Base-by-base conservation (phyloP, 2,329 filamentous ascomycete species). In the Neofusicoccum laricinum region DNA sequence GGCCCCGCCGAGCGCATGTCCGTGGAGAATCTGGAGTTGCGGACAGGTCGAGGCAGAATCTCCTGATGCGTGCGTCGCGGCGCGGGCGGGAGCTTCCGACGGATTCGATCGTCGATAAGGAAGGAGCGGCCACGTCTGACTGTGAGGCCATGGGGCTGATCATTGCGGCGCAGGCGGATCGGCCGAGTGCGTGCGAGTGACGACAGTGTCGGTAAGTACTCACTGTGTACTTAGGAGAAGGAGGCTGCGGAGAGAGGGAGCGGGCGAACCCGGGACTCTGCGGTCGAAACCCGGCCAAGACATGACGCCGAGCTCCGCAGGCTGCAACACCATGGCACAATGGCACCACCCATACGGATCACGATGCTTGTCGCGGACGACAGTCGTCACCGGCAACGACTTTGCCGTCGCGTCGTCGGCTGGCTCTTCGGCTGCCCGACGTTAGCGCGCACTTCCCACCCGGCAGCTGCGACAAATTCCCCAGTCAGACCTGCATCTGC, bases 21-120 rank as follows among this genome's bases (percentile, higher is more conserved):
- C 53, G 38, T 43, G 55, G 55, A 59, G 55, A 59, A 59, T 46
- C 55, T 15, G 55, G 55, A 40, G 55, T 46, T 15, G 41, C 11
- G 14, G 55, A 59, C 12, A 14, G 10, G 7, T 36, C 38, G 12
- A 43, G 8, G 36, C 50, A 15, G 14, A 43, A 45, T 45, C 38
- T n/a, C 7, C 14, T 30, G 38, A 57, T 30, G 11, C 34, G 17
- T 55, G 51, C 51, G 34, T 55, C 38, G 12, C 41, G 10, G 8
- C 53, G 38, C 17, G 25, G 49, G 25, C 55, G 41, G 41, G 40
- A 14, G 55, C 55, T 21, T 46, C n/a, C 40, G 55, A n/a, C 40
- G 17, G 19, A 15, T 8, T 10, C n/a, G 40, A 48, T 48, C 55
- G 55, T 10, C 53, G 25, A 34, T 51, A 51, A 4, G 30, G 11